Base-by-base conservation (phyloP, 306 rosid genomes). In the Parietaria judaica region DNA sequence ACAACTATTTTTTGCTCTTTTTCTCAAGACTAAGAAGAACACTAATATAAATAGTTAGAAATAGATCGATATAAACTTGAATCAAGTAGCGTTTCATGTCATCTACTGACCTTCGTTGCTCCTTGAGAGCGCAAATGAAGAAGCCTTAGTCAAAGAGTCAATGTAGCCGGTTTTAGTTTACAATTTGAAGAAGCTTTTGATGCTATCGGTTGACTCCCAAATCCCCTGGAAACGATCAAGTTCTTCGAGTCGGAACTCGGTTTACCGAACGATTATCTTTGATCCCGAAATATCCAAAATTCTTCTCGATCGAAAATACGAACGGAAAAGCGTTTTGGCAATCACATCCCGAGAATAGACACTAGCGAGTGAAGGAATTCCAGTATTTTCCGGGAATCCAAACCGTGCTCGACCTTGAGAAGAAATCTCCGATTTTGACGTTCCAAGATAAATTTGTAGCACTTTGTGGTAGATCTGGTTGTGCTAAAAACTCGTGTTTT, bases 141-240 rank as follows among this genome's bases (percentile, higher is more conserved):
- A 89, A 79, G 75, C 64, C 66, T 65, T 50, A 44, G 83, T 80
- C 10, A 60, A 70, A 31, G 10, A 59, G 49, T 51, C 66, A 54
- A 88, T 85, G 96, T 92, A 91, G 47, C 95, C 95, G n/a, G 43
- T 83, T 49, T 60, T 88, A 75, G 89, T 85, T 14, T 73, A 63
- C 39, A 91, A 81, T 49, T 58, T 89, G 52, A 80, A 79, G 77
- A 86, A 84, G 69, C 51, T 89, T 36, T 74, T 89, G 58, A 88
- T 91, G 98, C 38, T 91, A 54, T 83, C 83, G 0, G 89, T 81
- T 66, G 95, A 87, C 11, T 85, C 87, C 36, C 56, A 78, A 54
- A 68, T 87, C 95, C 92, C 0, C 70, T 87, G 1, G 81, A 83
- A 54, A 87, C 74, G 6, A 41, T 87, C 9, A 85, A 83, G 54